Evolutionary conservation across 2,329 filamentous ascomycete genomes (phyloP).

Genomic region (Trichoderma atrobrunneum): DNA sequence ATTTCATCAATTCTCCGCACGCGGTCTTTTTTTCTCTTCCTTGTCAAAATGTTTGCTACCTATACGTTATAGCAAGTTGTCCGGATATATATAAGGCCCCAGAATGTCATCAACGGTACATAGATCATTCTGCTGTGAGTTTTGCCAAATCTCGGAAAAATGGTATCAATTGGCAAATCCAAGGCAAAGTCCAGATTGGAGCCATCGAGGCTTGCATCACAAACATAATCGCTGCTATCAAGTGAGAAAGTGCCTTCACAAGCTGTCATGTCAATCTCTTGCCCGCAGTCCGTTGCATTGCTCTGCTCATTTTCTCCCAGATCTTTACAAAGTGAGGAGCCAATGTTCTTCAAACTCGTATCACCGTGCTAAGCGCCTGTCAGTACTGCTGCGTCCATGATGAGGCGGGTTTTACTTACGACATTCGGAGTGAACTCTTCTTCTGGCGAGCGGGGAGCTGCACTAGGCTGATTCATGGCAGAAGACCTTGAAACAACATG

Average conservation of each 20-base stretch:
- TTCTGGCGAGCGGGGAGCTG: background rate
- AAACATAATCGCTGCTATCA: background rate
- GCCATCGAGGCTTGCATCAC: background rate
- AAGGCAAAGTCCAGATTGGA: background rate
- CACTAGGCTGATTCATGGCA: background rate
- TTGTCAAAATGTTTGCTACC: background rate
- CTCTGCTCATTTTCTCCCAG: background rate
- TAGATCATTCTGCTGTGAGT: background rate
- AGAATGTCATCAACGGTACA: background rate
- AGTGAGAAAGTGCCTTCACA: background rate
- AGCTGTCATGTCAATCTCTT: background rate
- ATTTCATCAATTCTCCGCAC: background rate
- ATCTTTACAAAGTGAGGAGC: background rate
- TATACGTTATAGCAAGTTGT: background rate
- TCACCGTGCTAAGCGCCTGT: background rate
- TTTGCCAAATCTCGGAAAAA: background rate
- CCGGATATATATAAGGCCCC: background rate
- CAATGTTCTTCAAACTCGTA: background rate
- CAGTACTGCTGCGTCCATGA: background rate
- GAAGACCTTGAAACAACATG: background rate
- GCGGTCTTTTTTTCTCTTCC: background rate
- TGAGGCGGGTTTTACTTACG: background rate
- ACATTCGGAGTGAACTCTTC: background rate
- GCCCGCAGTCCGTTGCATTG: background rate
- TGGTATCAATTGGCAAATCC: background rate